Conservation (phyloP, 2,329 filamentous ascomycete species). For the Penicillium hesseltinei region DNA sequence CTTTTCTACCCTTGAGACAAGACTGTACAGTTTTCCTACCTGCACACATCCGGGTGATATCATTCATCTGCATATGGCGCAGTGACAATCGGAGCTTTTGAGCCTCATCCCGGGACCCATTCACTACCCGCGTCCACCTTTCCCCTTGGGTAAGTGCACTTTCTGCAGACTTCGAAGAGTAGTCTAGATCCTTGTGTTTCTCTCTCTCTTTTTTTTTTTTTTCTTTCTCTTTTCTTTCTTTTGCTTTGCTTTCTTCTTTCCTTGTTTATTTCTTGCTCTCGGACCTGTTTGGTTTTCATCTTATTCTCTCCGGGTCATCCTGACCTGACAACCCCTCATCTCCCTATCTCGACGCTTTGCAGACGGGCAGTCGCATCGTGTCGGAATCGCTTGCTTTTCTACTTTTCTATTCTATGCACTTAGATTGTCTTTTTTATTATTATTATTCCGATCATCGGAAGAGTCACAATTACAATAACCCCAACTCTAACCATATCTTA, state of each 20-base stretch:
- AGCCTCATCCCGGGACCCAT: conserved; percentile 22
- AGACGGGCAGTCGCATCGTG: conserved; percentile 1
- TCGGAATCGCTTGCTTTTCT: background rate
- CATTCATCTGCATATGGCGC: conserved; percentile 18
- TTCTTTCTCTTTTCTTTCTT: too few relatives aligned
- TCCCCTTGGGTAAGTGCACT: conserved; percentile 11
- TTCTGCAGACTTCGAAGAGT: conserved; percentile 3
- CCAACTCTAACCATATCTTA: background rate
- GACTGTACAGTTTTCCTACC: background rate
- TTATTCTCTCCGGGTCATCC: background rate
- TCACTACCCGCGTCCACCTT: conserved; percentile 10
- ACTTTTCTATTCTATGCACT: background rate
- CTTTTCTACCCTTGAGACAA: background rate
- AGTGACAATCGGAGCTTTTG: conserved; percentile 15
- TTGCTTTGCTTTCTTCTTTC: background rate
- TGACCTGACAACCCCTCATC: conserved; percentile 6
- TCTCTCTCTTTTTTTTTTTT: background rate
- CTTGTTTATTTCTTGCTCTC: background rate
- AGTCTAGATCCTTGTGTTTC: background rate
- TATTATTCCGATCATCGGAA: background rate
- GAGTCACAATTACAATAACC: background rate
- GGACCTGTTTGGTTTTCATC: background rate
- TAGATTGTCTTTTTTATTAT: background rate
- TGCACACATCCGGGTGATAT: conserved; percentile 5
- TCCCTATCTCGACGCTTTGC: conserved; percentile 3